phyloP scores from a whole-genome alignment of 2,329 filamentous ascomycete genomes.

The Trichoderma aggressivum region DNA sequence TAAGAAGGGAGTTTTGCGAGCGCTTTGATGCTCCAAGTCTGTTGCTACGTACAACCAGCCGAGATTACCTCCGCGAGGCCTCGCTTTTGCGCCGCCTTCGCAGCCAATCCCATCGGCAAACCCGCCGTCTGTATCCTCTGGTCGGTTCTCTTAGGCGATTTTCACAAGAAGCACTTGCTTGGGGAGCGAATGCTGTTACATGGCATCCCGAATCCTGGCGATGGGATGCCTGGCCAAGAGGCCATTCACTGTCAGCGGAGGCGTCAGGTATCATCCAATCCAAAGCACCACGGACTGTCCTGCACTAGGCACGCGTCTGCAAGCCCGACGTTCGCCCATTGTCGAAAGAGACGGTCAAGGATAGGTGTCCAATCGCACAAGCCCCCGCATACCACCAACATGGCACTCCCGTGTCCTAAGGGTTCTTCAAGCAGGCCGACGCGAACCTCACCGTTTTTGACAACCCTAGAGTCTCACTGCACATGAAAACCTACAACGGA shows the following conservation, averaged over 20 bases:
- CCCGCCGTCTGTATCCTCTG: neutral
- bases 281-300: neutral
- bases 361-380: constrained; percentile 5
- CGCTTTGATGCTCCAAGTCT: neutral
- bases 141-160: neutral
- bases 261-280: neutral
- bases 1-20: neutral
- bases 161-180: neutral
- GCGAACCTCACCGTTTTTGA: neutral
- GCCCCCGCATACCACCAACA: constrained; percentile 2
- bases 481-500: neutral
- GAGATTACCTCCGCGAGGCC: constrained; percentile 13
- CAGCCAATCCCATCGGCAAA: neutral
- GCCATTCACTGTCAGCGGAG: neutral
- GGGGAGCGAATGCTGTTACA: neutral
- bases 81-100: neutral
- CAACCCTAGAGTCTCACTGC: neutral
- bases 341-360: constrained; percentile 2
- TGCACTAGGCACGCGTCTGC: neutral
- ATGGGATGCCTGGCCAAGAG: neutral
- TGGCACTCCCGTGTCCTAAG: neutral
- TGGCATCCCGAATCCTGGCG: neutral
- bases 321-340: constrained; percentile 1
- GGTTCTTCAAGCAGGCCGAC: neutral
- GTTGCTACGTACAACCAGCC: constrained; percentile 3